A percentile compares a stretch with the other conserved stretches of the same genome.
Evolutionary conservation across 331 rosid species (phyloP).

Genomic region (Malus hybrid): DNA sequence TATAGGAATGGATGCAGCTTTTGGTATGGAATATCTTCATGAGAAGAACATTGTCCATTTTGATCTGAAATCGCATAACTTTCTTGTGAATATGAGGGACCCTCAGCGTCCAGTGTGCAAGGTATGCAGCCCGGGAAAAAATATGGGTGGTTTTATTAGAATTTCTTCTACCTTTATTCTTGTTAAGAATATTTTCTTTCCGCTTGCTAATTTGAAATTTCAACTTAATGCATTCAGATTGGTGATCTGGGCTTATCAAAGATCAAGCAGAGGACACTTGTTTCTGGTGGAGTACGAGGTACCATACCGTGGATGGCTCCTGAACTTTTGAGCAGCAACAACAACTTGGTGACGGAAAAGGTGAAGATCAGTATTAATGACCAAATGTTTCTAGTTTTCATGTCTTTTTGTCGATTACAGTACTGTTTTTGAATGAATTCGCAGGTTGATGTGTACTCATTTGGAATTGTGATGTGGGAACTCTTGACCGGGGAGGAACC

Average conservation of each 20-base stretch:
- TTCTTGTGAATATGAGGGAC: slow-evolving; percentile 31
- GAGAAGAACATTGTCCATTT: slow-evolving; percentile 29
- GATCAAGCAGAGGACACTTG: slow-evolving; percentile 22
- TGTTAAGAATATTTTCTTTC: neutral
- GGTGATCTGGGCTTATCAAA: slow-evolving; percentile 36
- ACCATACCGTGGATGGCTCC: slow-evolving; percentile 39
- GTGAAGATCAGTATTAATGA: neutral
- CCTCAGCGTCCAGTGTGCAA: slow-evolving; percentile 29
- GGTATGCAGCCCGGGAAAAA: slow-evolving; percentile 3
- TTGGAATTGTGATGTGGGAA: slow-evolving; percentile 37
- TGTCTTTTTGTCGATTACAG: neutral
- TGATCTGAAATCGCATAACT: slow-evolving; percentile 32
- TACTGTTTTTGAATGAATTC: neutral
- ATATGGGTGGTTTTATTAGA: neutral
- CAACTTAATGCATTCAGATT: slow-evolving; percentile 8
- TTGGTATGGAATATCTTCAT: slow-evolving; percentile 33
- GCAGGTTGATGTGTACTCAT: slow-evolving; percentile 31
- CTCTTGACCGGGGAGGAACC: slow-evolving; percentile 35
- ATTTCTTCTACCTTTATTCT: neutral
- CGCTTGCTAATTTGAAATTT: neutral
- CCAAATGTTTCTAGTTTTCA: neutral
- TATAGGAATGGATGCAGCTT: slow-evolving; percentile 30
- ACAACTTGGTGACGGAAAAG: slow-evolving; percentile 27
- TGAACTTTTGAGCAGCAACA: slow-evolving; percentile 17
- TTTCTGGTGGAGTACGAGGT: slow-evolving; percentile 27